Evolutionary conservation across 208 protist species (phyloP).

Genomic region (Endotrypanum monterogeii): DNA sequence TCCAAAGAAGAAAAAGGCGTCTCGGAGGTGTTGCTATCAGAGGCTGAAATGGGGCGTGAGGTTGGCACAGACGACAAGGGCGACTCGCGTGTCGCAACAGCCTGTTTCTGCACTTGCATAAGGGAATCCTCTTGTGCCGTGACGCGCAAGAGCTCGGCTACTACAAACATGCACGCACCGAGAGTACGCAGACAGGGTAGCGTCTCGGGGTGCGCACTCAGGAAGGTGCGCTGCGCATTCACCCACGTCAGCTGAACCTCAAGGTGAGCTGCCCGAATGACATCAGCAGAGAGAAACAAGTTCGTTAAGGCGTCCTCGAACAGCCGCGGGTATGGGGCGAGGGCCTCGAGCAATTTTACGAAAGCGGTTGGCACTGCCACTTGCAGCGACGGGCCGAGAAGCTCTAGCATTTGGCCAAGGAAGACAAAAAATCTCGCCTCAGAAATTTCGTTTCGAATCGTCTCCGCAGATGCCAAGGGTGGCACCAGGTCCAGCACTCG

Average conservation of each 20-base stretch:
- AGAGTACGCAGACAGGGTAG: slow-evolving; percentile 48
- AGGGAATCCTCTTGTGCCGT: slow-evolving; percentile 5
- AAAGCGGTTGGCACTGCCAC: slow-evolving; percentile 47
- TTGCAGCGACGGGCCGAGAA: slow-evolving; percentile 42
- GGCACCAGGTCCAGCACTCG: slow-evolving; percentile 64
- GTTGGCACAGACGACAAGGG: background rate
- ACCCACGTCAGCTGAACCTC: slow-evolving; percentile 60
- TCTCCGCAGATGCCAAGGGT: slow-evolving; percentile 51
- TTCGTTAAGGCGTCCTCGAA: slow-evolving; percentile 72
- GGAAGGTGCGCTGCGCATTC: slow-evolving; percentile 46
- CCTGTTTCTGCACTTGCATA: background rate
- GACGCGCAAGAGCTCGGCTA: slow-evolving; percentile 39
- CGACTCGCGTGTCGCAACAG: background rate
- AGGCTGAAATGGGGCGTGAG: background rate
- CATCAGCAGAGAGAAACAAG: slow-evolving; percentile 77
- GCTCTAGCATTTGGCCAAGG: slow-evolving; percentile 57
- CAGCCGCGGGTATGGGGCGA: slow-evolving; percentile 37
- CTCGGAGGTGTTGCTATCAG: background rate
- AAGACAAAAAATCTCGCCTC: slow-evolving; percentile 73
- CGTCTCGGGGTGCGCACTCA: slow-evolving; percentile 24
- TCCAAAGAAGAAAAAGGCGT: background rate
- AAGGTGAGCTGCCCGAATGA: slow-evolving; percentile 57
- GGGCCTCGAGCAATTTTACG: slow-evolving; percentile 49
- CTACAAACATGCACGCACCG: slow-evolving; percentile 64
- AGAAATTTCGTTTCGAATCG: slow-evolving; percentile 64